Evolutionary conservation across 257 asterid species (phyloP), one percentile per base, ranked within the genome.

Genomic region (Solanum medicagineum): DNA sequence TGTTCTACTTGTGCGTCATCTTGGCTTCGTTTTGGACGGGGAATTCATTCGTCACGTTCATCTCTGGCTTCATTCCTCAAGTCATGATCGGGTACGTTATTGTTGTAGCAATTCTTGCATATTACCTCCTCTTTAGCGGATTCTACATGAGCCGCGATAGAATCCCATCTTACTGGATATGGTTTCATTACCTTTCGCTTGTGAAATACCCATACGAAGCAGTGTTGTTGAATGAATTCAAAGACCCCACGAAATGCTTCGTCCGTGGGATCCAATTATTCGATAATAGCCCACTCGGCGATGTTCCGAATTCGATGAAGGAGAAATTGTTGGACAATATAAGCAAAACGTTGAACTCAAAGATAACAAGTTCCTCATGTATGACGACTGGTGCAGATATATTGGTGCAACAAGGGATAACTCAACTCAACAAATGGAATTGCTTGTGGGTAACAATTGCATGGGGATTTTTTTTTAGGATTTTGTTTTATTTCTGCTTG

Each of bases 1-100:
- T 80, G 29, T 84, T 89, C 88, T 89, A 88, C 44, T 87, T 89
- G 17, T n/a, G 15, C 2, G 77, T 87, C 16, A 55, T 89, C 17
- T 45, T 89, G 1, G 91, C 91, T 56, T 88, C 93, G 1, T 87
- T 87, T 22, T 91, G 93, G 93, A 82, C 88, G 0, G 93, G 91
- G 40, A 89, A 87, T 70, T 89, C 93, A 2, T 91, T 88, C 17
- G 93, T 91, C 1, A 87, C 91, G 1, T 86, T 91, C 49, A 82
- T 89, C 44, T 89, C 92, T 1, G 92, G 91, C 14, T 29, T 91
- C n/a, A 87, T 91, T 5, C 91, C 90, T 22, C 84, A 86, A 16
- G 86, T 84, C 3, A 91, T 87, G 87, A 83, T 85, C 4, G 92
- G 89, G 0, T 91, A 84, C 73, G 32, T 81, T 3, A 26, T 91